phyloP scores from a whole-genome alignment of 2,329 filamentous ascomycete genomes.

The Claviceps spartinae region DNA sequence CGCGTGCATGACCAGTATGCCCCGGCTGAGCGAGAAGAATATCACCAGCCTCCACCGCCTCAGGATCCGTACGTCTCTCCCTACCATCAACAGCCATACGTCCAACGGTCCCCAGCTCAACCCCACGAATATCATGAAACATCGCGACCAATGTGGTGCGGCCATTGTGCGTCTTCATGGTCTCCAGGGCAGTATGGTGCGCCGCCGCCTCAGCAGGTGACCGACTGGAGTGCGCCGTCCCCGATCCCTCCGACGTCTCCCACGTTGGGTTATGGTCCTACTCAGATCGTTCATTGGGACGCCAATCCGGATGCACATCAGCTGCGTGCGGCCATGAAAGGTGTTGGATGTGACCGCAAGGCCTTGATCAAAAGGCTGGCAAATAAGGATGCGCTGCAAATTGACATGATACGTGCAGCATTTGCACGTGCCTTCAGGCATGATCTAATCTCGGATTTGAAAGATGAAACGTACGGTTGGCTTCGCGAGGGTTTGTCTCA shows the following conservation, averaged over 20 bases:
- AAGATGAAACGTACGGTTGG: conserved; percentile 62
- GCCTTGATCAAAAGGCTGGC: conserved; percentile 56
- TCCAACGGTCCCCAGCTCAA: conserved; percentile 9
- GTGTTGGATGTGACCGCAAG: conserved; percentile 80
- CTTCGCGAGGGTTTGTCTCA: conserved; percentile 64
- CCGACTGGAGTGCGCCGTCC: conserved; percentile 28
- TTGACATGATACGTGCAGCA: conserved; percentile 51
- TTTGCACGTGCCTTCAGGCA: conserved; percentile 54
- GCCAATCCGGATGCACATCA: conserved; percentile 54
- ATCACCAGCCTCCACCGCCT: conserved; percentile 16
- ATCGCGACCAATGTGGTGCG: conserved; percentile 12
- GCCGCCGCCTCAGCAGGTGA: conserved; percentile 18
- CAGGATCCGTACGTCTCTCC: conserved; percentile 5
- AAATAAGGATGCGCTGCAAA: conserved; percentile 64
- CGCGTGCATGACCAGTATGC: conserved; percentile 21
- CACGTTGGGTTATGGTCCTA: conserved; percentile 61
- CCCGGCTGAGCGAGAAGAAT: conserved; percentile 16
- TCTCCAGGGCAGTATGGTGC: conserved; percentile 25
- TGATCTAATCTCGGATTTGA: conserved; percentile 60
- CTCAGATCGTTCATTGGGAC: conserved; percentile 57
- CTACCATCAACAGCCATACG: conserved; percentile 11
- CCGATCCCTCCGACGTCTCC: conserved; percentile 44
- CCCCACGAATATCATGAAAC: conserved; percentile 18
- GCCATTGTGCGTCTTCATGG: conserved; percentile 8
- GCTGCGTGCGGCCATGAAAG: conserved; percentile 78